Conservation (phyloP, 2,329 filamentous ascomycete species). For the Helotiales sp. region DNA sequence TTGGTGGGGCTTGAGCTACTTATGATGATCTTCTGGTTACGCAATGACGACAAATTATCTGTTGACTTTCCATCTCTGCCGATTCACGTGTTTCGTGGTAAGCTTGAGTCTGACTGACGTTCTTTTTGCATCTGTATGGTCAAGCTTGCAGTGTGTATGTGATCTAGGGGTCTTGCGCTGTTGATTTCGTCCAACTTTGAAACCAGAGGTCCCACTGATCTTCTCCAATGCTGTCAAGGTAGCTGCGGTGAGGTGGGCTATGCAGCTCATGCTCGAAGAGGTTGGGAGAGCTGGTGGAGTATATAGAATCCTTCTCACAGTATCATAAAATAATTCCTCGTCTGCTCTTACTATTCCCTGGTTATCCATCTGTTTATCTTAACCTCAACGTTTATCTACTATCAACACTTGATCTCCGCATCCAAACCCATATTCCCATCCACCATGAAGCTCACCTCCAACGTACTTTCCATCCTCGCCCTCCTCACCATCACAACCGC, state of each 20-base stretch:
- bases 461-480: not conserved
- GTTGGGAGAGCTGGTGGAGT: too few relatives aligned
- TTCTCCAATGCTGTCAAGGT: not conserved
- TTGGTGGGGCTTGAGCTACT: not conserved
- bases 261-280: too few relatives aligned
- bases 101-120: not conserved
- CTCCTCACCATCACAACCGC: not conserved
- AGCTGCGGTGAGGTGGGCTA: too few relatives aligned
- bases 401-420: too few relatives aligned
- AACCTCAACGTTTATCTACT: too few relatives aligned
- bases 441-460: not conserved
- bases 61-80: not conserved
- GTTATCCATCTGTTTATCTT: too few relatives aligned
- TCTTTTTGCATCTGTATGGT: not conserved
- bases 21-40: not conserved
- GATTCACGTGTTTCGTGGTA: not conserved
- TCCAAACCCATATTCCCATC: too few relatives aligned
- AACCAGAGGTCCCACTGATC: not conserved
- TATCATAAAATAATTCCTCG: too few relatives aligned
- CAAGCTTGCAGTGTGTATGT: not conserved
- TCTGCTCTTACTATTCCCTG: too few relatives aligned
- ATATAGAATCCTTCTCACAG: too few relatives aligned
- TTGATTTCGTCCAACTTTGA: not conserved
- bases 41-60: conserved; percentile 1
- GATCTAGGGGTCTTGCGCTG: not conserved